Conservation (phyloP, 140 eudicot species). For the Bidens hawaiensis region DNA sequence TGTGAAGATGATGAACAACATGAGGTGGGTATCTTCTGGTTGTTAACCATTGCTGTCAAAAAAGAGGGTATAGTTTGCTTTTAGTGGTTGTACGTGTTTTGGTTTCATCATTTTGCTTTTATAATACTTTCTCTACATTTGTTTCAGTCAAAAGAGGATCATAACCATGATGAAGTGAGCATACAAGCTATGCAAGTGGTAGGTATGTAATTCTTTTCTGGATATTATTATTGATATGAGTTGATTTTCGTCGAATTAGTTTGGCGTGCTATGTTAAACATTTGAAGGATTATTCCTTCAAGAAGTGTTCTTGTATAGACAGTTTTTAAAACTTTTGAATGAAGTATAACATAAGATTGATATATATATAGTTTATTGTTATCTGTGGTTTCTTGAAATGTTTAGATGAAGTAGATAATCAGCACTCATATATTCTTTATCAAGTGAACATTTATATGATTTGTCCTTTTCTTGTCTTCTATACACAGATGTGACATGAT, state of each 20-base stretch:
- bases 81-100: conserved; percentile 28
- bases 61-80: conserved; percentile 22
- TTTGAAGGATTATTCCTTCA: no score
- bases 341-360: conserved; percentile 1
- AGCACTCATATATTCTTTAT: background rate
- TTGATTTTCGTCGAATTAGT: background rate
- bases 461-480: background rate
- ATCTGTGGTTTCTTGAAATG: background rate
- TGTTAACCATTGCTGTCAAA: conserved; percentile 38
- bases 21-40: conserved; percentile 36
- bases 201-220: background rate
- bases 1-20: conserved; percentile 20
- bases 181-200: conserved; percentile 12
- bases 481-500: background rate
- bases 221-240: background rate
- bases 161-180: conserved; percentile 21
- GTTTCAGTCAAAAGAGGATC: conserved; percentile 32
- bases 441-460: background rate
- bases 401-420: background rate
- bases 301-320: no score
- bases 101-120: conserved; percentile 8
- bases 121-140: conserved; percentile 12
- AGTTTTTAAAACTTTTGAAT: no score
- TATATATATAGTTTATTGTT: background rate
- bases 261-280: background rate